A percentile compares a stretch with the other conserved stretches of the same genome.
phyloP scores from a whole-genome alignment of 2,329 filamentous ascomycete genomes.

The Emergomyces orientalis region DNA sequence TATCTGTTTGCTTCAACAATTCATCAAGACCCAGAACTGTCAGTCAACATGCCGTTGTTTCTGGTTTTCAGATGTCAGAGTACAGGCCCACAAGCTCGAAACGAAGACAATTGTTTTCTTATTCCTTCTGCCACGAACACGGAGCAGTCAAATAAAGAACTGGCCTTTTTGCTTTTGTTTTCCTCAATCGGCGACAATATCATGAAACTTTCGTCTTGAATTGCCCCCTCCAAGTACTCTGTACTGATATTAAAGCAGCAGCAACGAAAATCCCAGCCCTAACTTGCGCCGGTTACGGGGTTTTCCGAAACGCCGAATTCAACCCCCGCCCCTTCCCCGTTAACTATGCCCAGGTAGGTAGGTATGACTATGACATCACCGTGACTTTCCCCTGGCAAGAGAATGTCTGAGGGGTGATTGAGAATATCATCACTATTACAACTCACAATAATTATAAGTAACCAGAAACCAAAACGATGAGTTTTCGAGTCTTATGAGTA shows the following conservation, averaged over 20 bases:
- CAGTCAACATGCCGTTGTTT: background rate
- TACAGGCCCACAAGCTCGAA: background rate
- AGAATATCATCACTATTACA: background rate
- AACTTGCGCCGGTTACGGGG: background rate
- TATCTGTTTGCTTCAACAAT: background rate
- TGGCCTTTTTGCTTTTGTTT: no score
- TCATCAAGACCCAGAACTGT: background rate
- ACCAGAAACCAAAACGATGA: no score
- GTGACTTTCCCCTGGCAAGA: background rate
- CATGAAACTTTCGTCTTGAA: background rate
- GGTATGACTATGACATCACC: background rate
- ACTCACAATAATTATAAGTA: no score
- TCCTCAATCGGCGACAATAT: no score
- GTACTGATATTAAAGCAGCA: no score
- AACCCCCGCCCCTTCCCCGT: no score
- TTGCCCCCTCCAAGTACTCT: background rate
- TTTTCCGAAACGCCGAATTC: background rate
- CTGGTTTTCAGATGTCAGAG: background rate
- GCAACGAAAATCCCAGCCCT: background rate
- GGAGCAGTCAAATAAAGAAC: background rate
- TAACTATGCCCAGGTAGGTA: no score
- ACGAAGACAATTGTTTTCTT: background rate
- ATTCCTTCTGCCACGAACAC: background rate
- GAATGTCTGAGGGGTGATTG: background rate
- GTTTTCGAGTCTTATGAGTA: no score